Conservation (phyloP, 306 rosid genomes). For the Cercis canadensis region DNA sequence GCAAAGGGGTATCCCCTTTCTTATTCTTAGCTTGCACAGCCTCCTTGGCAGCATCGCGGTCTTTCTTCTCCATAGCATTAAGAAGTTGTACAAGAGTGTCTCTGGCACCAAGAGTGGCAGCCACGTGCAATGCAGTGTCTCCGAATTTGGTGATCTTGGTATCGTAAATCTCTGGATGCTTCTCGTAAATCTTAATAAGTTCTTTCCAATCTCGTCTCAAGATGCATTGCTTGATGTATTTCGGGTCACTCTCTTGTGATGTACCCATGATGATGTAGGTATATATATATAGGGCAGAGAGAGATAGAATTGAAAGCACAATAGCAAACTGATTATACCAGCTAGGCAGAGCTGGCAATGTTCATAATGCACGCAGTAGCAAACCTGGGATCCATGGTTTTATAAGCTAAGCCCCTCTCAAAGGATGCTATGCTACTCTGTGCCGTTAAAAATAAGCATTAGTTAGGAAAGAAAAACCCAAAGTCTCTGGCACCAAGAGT, state of each 20-base stretch:
- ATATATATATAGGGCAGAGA: too few relatives aligned
- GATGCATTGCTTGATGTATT: not conserved
- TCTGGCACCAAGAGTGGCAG: constrained; percentile 39
- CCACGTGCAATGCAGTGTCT: constrained; percentile 49
- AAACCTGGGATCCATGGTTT: too few relatives aligned
- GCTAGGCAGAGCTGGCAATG: too few relatives aligned
- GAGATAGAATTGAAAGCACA: too few relatives aligned
- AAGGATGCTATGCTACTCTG: too few relatives aligned
- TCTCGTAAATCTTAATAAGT: constrained; percentile 5
- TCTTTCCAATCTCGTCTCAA: not conserved
- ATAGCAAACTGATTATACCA: too few relatives aligned
- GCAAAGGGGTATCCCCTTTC: constrained; percentile 40
- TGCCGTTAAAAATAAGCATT: too few relatives aligned
- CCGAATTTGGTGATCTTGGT: constrained; percentile 34
- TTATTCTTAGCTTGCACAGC: constrained; percentile 5
- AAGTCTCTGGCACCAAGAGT: constrained; percentile 30
- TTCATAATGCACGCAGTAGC: too few relatives aligned
- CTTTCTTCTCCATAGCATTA: not conserved
- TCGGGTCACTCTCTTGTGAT: too few relatives aligned
- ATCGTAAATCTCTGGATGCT: not conserved
- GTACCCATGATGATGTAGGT: too few relatives aligned
- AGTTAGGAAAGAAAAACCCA: too few relatives aligned
- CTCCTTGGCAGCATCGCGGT: not conserved
- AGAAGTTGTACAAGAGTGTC: constrained; percentile 3
- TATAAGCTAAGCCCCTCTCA: too few relatives aligned